phyloP scores from a whole-genome alignment of 495 filamentous ascomycete genomes.

The Penicillium pancosmium region DNA sequence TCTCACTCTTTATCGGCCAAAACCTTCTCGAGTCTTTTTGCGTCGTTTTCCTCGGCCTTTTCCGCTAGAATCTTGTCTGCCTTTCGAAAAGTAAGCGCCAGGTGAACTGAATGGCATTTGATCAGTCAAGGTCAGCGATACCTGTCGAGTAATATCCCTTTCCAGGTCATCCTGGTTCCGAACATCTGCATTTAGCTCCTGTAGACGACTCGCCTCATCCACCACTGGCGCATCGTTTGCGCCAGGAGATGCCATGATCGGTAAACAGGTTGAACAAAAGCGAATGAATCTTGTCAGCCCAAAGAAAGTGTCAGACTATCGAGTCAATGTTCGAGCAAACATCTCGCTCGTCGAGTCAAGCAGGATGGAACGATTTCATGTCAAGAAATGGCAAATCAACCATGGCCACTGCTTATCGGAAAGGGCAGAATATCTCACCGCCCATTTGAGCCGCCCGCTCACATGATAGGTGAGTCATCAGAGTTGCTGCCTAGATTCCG shows the following conservation, averaged over 20 bases:
- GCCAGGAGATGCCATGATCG: neutral
- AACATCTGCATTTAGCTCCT: slow-evolving; percentile 69
- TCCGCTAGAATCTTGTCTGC: slow-evolving; percentile 78
- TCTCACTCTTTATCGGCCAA: slow-evolving; percentile 59
- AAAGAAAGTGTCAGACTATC: slow-evolving; percentile 13
- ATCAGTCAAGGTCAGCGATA: slow-evolving; percentile 10
- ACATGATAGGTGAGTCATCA: no score
- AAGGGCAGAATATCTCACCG: no score
- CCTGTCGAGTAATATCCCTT: slow-evolving; percentile 65
- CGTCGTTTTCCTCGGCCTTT: slow-evolving; percentile 84
- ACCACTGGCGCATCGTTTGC: neutral
- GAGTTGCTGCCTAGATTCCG: no score
- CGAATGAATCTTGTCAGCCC: neutral
- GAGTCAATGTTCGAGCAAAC: no score
- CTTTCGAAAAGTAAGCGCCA: slow-evolving; percentile 40
- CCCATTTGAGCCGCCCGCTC: no score
- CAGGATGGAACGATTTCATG: neutral
- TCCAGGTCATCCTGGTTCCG: slow-evolving; percentile 86
- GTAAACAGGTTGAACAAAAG: neutral
- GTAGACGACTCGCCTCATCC: slow-evolving; percentile 62
- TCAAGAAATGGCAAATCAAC: neutral
- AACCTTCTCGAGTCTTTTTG: slow-evolving; percentile 81
- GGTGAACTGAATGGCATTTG: neutral
- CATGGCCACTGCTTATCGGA: no score
- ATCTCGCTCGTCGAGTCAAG: neutral